Conservation (phyloP, 2,329 filamentous ascomycete species). For the Trichoderma gracile region DNA sequence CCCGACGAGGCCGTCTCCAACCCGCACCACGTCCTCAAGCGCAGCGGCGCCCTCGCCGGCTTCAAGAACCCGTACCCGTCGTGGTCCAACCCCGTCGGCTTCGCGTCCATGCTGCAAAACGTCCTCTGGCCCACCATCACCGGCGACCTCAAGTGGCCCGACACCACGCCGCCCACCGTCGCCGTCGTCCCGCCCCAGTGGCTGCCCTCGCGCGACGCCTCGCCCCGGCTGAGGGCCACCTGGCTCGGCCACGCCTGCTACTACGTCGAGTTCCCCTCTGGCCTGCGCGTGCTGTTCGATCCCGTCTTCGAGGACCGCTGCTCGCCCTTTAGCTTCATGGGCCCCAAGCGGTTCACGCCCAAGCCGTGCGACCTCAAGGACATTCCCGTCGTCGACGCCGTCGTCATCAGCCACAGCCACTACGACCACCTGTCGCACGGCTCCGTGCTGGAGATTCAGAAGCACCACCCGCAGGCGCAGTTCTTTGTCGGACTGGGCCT, state of each 20-base stretch:
- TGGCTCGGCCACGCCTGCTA: conserved; percentile 97
- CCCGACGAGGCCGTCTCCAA: conserved; percentile 48
- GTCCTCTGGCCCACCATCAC: conserved; percentile 44
- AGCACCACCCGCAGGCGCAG: conserved; percentile 73
- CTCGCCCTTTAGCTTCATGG: conserved; percentile 69
- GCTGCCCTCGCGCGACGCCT: conserved; percentile 58
- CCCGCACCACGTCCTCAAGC: conserved; percentile 50
- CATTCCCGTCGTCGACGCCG: conserved; percentile 73
- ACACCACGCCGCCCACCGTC: conserved; percentile 66
- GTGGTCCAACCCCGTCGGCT: conserved; percentile 33
- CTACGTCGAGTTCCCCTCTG: conserved; percentile 84
- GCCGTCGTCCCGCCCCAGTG: conserved; percentile 68
- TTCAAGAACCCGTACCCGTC: conserved; percentile 58
- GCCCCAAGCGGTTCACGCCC: conserved; percentile 76
- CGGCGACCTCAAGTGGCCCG: conserved; percentile 50
- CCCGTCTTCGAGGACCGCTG: conserved; percentile 90
- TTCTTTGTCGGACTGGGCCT: conserved; percentile 88
- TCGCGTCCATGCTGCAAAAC: conserved; percentile 34
- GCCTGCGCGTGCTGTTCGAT: conserved; percentile 87
- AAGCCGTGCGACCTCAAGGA: conserved; percentile 75
- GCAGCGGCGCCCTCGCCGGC: conserved; percentile 41
- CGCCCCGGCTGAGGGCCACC: conserved; percentile 70
- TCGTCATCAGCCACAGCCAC: conserved; percentile 85
- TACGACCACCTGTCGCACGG: conserved; percentile 88
- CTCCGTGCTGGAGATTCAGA: conserved; percentile 69